Conservation (phyloP, 257 asterid species). For the Gentiana straminea region DNA sequence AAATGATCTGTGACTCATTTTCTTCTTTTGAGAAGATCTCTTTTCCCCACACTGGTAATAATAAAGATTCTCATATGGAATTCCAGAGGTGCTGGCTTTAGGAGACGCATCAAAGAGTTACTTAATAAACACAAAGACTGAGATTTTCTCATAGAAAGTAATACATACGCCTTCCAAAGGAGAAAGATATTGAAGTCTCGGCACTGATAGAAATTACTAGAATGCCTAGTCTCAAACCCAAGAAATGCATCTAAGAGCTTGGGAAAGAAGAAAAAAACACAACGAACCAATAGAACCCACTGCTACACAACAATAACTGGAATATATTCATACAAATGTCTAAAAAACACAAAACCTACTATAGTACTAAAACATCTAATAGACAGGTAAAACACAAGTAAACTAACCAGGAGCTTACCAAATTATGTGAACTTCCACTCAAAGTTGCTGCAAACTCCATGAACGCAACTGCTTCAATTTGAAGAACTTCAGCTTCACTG, state of each 20-base stretch:
- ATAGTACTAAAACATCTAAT: background rate
- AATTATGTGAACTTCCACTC: constrained; percentile 71
- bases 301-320: too few species aligned
- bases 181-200: too few species aligned
- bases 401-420: constrained; percentile 56
- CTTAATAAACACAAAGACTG: too few species aligned
- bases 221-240: background rate
- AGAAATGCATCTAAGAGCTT: background rate
- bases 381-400: constrained; percentile 7
- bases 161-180: too few species aligned
- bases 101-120: too few species aligned
- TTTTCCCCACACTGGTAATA: too few species aligned
- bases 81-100: too few species aligned
- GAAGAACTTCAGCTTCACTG: constrained; percentile 46
- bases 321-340: background rate
- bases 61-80: too few species aligned
- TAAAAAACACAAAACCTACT: constrained; percentile 1
- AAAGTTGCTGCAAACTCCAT: constrained; percentile 80
- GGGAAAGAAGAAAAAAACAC: background rate
- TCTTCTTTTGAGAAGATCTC: background rate
- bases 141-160: too few species aligned
- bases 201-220: background rate
- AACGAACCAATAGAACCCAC: background rate
- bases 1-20: too few species aligned
- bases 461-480: constrained; percentile 64